Evolutionary conservation across 495 filamentous ascomycete genomes (phyloP).

Genomic region (Trichoderma asperelloides): DNA sequence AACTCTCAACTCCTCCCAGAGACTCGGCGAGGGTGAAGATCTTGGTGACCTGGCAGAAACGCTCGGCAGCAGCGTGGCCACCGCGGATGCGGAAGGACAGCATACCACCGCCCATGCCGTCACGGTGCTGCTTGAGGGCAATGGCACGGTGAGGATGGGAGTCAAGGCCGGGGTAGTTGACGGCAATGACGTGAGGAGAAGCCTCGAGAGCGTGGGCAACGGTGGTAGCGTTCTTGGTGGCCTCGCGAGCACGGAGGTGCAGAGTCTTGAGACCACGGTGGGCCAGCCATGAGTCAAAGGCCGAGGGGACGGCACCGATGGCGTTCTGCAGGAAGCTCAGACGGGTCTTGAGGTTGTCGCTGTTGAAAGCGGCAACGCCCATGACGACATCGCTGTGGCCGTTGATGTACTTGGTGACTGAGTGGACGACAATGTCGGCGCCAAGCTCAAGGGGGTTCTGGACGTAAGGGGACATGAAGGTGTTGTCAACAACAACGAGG

Average conservation of each 20-base stretch:
- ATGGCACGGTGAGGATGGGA: conserved; percentile 82
- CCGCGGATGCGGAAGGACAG: conserved; percentile 90
- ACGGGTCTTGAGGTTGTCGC: conserved; percentile 61
- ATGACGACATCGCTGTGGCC: conserved; percentile 97
- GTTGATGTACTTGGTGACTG: conserved; percentile 99
- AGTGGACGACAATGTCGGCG: conserved; percentile 97
- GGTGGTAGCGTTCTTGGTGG: conserved; percentile 68
- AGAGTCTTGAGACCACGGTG: conserved; percentile 96
- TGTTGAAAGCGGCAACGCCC: conserved; percentile 95
- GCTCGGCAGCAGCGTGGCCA: conserved; percentile 75
- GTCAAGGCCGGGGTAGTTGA: conserved; percentile 90
- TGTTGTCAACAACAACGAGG: conserved; percentile 96
- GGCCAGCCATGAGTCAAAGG: conserved; percentile 99
- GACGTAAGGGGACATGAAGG: conserved; percentile 90
- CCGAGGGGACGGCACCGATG: conserved; percentile 85
- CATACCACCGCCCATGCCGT: conserved; percentile 96
- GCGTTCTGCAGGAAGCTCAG: conserved; percentile 94
- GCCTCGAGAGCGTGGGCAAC: conserved; percentile 69
- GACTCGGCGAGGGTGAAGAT: conserved; percentile 93
- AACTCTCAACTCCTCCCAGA: conserved; percentile 83
- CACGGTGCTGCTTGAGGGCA: conserved; percentile 80
- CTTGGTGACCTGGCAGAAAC: conserved; percentile 81
- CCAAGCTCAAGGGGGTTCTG: conserved; percentile 94
- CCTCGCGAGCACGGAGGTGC: conserved; percentile 81
- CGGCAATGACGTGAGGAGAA: conserved; percentile 70